These are phyloP conservation scores for Ceratocystis variospora DNA, from an alignment of 2,329 filamentous ascomycete species.

Conservation along the genomic window DNA sequence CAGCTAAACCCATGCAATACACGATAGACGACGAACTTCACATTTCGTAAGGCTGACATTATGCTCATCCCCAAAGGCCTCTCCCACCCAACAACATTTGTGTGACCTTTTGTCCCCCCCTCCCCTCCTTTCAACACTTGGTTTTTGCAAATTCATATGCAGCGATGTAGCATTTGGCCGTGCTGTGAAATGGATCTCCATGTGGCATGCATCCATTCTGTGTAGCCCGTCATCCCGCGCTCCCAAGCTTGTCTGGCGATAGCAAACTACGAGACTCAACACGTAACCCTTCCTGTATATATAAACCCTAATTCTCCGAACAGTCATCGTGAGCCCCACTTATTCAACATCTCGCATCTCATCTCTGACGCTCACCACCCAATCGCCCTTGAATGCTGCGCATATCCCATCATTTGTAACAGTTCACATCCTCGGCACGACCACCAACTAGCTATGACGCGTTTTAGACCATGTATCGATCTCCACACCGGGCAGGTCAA, in stretches of 20 bases:
- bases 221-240: background rate
- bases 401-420: background rate
- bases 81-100: background rate
- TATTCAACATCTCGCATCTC: background rate
- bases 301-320: background rate
- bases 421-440: background rate
- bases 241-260: background rate
- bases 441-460: constrained; percentile 53
- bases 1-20: background rate
- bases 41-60: background rate
- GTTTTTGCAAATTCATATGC: background rate
- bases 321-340: constrained; percentile 6
- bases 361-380: background rate
- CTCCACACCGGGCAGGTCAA: constrained; percentile 95
- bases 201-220: background rate
- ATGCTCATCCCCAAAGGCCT: background rate
- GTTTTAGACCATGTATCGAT: constrained; percentile 92
- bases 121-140: background rate
- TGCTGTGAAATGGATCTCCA: background rate
- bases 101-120: background rate
- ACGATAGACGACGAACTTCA: background rate
- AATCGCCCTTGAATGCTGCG: background rate
- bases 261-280: background rate
- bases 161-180: background rate
- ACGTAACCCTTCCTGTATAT: background rate